Evolutionary conservation across 1,284 basidiomycete genomes (phyloP).

Genomic region (Moesziomyces globuligerus): DNA sequence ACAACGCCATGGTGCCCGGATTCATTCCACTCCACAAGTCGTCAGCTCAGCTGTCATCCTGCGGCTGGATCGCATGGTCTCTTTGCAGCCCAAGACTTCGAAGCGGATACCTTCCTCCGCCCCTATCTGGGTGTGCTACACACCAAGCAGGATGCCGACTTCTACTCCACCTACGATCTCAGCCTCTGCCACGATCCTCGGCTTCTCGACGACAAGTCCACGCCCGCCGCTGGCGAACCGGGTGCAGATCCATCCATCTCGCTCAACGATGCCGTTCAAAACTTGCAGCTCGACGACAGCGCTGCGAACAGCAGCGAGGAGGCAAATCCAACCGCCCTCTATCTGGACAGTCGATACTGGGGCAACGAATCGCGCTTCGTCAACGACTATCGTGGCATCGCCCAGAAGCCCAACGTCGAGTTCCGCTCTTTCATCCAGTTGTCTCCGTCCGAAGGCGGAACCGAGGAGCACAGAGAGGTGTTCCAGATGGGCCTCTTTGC

Average conservation of each 20-base stretch:
- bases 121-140: constrained; percentile 89
- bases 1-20: constrained; percentile 21
- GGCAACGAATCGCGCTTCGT: constrained; percentile 78
- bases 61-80: constrained; percentile 84
- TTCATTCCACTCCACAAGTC: constrained; percentile 31
- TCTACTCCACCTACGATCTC: constrained; percentile 82
- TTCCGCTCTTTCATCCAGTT: constrained; percentile 49
- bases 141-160: constrained; percentile 73
- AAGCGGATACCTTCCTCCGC: constrained; percentile 75
- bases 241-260: neutral
- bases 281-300: constrained; percentile 2
- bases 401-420: constrained; percentile 45
- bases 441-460: neutral
- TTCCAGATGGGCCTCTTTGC: constrained; percentile 47
- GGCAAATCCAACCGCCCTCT: constrained; percentile 24
- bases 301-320: too few relatives aligned
- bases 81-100: constrained; percentile 79
- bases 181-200: constrained; percentile 26
- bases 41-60: constrained; percentile 72
- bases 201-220: neutral
- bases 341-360: constrained; percentile 59
- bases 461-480: neutral
- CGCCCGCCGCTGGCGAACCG: too few relatives aligned
- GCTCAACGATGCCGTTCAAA: neutral
- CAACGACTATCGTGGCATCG: constrained; percentile 61